Percentiles rank a stretch among this genome's conserved stretches.
Conservation (phyloP, 129 eudicot genomes). For the Escallonia herrerae region DNA sequence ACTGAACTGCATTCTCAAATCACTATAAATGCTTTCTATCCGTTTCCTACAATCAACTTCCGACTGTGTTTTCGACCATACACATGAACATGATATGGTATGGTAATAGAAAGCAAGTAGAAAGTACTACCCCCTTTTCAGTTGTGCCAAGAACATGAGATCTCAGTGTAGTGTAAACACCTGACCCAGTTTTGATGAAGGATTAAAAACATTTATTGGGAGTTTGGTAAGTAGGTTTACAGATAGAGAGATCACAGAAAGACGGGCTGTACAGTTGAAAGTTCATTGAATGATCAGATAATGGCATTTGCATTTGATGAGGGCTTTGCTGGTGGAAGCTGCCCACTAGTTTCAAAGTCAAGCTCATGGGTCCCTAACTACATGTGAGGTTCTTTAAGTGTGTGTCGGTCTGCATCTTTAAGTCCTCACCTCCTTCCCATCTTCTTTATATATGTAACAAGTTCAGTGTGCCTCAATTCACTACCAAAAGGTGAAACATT, state of each 20-base stretch:
- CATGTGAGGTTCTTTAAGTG: slow-evolving; percentile 44
- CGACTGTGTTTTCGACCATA: background rate
- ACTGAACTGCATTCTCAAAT: too few relatives aligned
- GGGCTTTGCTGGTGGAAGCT: slow-evolving; percentile 1
- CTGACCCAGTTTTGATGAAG: too few relatives aligned
- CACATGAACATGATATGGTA: background rate
- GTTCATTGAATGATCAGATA: slow-evolving; percentile 48
- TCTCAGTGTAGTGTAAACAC: background rate
- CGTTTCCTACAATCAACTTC: background rate
- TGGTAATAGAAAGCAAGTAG: background rate
- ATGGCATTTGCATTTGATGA: slow-evolving; percentile 11
- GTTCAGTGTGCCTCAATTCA: slow-evolving; percentile 16
- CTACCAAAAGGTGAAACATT: slow-evolving; percentile 11
- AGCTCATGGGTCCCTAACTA: slow-evolving; percentile 37
- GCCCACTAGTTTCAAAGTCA: background rate
- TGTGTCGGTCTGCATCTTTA: slow-evolving; percentile 26
- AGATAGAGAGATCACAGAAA: slow-evolving; percentile 27
- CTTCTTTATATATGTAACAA: slow-evolving; percentile 28
- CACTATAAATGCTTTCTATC: too few relatives aligned
- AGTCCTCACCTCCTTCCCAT: background rate
- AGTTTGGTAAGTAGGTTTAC: slow-evolving; percentile 27
- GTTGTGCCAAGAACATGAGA: background rate
- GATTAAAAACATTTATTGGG: slow-evolving; percentile 18
- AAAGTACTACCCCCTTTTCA: background rate
- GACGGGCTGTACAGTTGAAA: slow-evolving; percentile 37